Percentiles rank a stretch among this genome's conserved stretches.
Conservation (phyloP, 441 rosid species). For the Geranium incanum region DNA sequence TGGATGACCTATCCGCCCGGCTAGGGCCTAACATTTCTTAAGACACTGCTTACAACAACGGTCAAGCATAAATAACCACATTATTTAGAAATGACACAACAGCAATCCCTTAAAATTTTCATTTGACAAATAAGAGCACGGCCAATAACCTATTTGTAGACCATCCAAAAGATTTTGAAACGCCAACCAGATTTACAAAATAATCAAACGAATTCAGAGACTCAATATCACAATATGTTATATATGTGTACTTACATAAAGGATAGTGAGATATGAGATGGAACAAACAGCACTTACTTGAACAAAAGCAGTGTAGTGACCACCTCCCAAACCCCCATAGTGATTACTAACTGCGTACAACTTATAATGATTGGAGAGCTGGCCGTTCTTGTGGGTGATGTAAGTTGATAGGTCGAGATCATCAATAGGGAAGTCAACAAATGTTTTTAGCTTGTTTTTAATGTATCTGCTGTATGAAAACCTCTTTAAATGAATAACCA, state of each 20-base stretch:
- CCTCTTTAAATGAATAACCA: constrained; percentile 66
- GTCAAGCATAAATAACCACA: not conserved
- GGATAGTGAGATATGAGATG: not conserved
- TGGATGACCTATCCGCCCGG: too few relatives aligned
- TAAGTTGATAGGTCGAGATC: constrained; percentile 60
- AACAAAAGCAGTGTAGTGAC: constrained; percentile 78
- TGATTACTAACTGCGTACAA: constrained; percentile 75
- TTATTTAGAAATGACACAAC: too few relatives aligned
- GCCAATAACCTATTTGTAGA: too few relatives aligned
- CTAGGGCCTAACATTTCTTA: too few relatives aligned
- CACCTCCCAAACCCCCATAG: constrained; percentile 76
- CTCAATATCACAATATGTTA: not conserved
- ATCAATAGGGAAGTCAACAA: constrained; percentile 62
- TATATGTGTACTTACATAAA: not conserved
- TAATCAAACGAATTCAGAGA: not conserved
- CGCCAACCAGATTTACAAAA: not conserved
- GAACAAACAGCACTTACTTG: constrained; percentile 42
- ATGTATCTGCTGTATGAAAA: constrained; percentile 57
- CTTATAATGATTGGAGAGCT: constrained; percentile 44
- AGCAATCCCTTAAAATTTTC: not conserved
- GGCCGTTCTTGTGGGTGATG: constrained; percentile 36
- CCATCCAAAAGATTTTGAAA: not conserved
- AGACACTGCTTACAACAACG: too few relatives aligned
- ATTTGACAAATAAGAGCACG: not conserved
- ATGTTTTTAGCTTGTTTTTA: constrained; percentile 71